Base-by-base conservation (phyloP, 495 filamentous ascomycete species). In the Aspergillus carlsbadensis region DNA sequence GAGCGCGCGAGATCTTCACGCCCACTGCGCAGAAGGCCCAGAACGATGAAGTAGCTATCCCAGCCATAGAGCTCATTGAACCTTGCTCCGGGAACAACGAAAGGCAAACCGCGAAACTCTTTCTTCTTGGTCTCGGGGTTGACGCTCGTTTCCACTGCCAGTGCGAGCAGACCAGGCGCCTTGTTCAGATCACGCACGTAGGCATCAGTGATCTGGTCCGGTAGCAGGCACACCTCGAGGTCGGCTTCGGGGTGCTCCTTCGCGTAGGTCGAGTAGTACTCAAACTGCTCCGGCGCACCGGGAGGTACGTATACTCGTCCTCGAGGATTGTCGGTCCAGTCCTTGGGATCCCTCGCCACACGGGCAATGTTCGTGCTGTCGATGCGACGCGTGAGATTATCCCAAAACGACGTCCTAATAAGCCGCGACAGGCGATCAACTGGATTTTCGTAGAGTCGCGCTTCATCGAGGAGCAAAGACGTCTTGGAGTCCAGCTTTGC, bases 1-100 rank as follows among this genome's bases (percentile, higher is more conserved):
- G 87, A 81, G 72, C 95, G 94, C 52, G 89, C 90, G 35, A 98
- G 74, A 64, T 96, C 82, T 34, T 87, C 84, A 42, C 88, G 86
- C 64, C 89, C 87, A 65, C 92, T 87, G 57, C 85, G 84, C 37
- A 97, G 70, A 58, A 98, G 78, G 5, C 92, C 92, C 10, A 97
- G 76, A 6, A 92, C 90, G 62, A 90, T 90, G 88, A 98, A 96
- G 74, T 96, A 97, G 65, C 90, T 95, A 69, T 98, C 94, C 94
- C 94, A 98, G 48, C 86, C 91, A 65, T 98, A 98, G 18, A 98
- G 70, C 67, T 98, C 94, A 70, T 98, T 98, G 83, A 98, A 98
- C 21, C 94, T 81, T 14, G 92, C 94, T 35, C 94, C 95, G 0
- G 94, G 94, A 17, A 98, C 94, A 15, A 98, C 90, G 63, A 97